Evolutionary conservation across 2,329 filamentous ascomycete genomes (phyloP).

Genomic region (Penicillium fuscoglaucum): DNA sequence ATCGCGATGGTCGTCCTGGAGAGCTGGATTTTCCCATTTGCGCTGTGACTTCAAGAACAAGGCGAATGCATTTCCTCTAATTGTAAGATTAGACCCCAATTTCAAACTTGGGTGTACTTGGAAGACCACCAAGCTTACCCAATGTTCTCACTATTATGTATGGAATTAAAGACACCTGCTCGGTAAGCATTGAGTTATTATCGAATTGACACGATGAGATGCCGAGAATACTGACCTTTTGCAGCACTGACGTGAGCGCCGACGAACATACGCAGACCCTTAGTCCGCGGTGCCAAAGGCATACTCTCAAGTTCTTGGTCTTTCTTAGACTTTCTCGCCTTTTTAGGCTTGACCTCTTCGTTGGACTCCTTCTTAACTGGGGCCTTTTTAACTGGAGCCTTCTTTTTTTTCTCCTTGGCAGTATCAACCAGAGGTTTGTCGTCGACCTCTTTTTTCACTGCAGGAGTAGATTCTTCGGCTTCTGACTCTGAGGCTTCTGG

Average conservation of each 20-base stretch:
- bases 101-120: background rate
- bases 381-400: conserved; percentile 13
- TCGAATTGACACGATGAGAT: background rate
- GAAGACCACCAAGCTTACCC: conserved; percentile 47
- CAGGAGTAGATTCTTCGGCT: conserved; percentile 8
- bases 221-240: conserved; percentile 61
- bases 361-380: conserved; percentile 18
- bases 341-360: conserved; percentile 39
- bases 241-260: conserved; percentile 91
- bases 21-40: conserved; percentile 84
- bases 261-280: conserved; percentile 75
- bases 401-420: conserved; percentile 17
- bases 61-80: conserved; percentile 83
- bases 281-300: conserved; percentile 69
- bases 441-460: conserved; percentile 10
- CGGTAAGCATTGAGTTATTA: conserved; percentile 10
- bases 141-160: conserved; percentile 74
- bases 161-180: conserved; percentile 81
- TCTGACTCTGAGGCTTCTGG: conserved; percentile 21
- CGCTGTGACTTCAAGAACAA: conserved; percentile 95
- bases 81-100: conserved; percentile 7
- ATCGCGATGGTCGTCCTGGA: conserved; percentile 66
- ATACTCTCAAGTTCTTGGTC: conserved; percentile 57
- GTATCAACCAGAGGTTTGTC: conserved; percentile 4
- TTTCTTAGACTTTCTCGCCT: conserved; percentile 57